phyloP scores from a whole-genome alignment of 2,329 filamentous ascomycete species.

The Capronia epimyces region DNA sequence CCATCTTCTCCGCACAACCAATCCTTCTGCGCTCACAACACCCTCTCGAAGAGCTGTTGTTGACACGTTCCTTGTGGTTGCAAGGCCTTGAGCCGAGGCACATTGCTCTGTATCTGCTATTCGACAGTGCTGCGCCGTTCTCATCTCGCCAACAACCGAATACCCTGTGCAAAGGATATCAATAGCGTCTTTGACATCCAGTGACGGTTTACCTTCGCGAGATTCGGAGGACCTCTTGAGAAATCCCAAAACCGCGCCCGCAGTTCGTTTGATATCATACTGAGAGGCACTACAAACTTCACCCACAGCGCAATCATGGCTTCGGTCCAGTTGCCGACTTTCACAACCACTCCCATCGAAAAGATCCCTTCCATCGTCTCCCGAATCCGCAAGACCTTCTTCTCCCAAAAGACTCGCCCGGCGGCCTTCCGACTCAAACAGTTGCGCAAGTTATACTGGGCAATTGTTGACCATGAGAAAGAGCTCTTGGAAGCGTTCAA shows the following conservation, averaged over 20 bases:
- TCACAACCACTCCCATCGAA: slow-evolving; percentile 60
- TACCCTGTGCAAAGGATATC: too few species aligned
- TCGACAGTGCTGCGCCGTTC: too few species aligned
- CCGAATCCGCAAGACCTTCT: slow-evolving; percentile 63
- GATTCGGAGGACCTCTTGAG: too few species aligned
- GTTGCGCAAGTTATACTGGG: slow-evolving; percentile 94
- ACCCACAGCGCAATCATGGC: slow-evolving; percentile 31
- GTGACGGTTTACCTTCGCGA: too few species aligned
- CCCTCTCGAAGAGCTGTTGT: neutral
- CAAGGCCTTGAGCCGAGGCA: neutral
- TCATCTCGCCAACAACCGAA: too few species aligned
- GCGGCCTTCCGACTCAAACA: slow-evolving; percentile 77
- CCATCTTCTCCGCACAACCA: too few species aligned
- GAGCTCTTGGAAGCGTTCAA: slow-evolving; percentile 69
- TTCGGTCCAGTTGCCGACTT: slow-evolving; percentile 37
- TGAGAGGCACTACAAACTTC: neutral
- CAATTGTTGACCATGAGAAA: slow-evolving; percentile 67
- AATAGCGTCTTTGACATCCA: too few species aligned
- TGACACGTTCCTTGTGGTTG: neutral
- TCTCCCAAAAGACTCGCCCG: slow-evolving; percentile 72
- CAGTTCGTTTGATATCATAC: neutral
- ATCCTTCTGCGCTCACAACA: neutral
- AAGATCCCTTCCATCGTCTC: slow-evolving; percentile 59
- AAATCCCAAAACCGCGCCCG: too few species aligned
- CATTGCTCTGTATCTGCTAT: neutral